These are phyloP conservation scores for Lichtheimia ornata DNA, from an alignment of 371 early-diverging fungal species.

Conservation along the genomic window DNA sequence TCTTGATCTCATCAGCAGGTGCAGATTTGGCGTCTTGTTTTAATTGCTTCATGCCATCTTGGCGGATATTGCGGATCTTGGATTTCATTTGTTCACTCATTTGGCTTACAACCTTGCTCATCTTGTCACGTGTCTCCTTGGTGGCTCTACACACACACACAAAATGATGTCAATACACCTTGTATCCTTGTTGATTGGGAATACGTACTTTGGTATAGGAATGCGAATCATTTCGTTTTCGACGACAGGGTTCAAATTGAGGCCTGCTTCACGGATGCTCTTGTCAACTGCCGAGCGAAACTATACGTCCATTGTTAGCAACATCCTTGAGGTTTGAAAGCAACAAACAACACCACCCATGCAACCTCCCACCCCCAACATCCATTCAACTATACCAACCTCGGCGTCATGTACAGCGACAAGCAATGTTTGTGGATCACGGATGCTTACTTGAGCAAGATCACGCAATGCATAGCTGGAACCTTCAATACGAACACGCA, in stretches of 20 bases:
- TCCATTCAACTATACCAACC: conserved; percentile 43
- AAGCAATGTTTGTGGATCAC: conserved; percentile 86
- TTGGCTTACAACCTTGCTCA: conserved; percentile 67
- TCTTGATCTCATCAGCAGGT: conserved; percentile 61
- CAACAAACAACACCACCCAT: background rate
- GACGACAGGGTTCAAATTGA: conserved; percentile 81
- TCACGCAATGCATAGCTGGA: conserved; percentile 62
- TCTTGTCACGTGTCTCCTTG: conserved; percentile 78
- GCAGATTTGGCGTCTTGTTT: conserved; percentile 67
- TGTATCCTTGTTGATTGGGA: background rate
- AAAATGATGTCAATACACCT: background rate
- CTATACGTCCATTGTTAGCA: conserved; percentile 31
- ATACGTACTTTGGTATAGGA: conserved; percentile 82
- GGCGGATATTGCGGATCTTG: conserved; percentile 69
- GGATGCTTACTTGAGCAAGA: conserved; percentile 81
- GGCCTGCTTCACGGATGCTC: conserved; percentile 78
- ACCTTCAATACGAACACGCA: conserved; percentile 66
- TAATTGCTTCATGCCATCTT: conserved; percentile 75
- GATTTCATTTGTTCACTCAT: conserved; percentile 73
- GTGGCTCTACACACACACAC: conserved; percentile 57
- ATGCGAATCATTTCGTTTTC: conserved; percentile 76
- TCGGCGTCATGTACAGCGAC: conserved; percentile 80
- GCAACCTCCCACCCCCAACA: no score
- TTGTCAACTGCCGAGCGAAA: conserved; percentile 74
- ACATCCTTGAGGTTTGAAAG: background rate